Conservation (phyloP, 805 yeast species). For the Saccharomycopsis sp. region DNA sequence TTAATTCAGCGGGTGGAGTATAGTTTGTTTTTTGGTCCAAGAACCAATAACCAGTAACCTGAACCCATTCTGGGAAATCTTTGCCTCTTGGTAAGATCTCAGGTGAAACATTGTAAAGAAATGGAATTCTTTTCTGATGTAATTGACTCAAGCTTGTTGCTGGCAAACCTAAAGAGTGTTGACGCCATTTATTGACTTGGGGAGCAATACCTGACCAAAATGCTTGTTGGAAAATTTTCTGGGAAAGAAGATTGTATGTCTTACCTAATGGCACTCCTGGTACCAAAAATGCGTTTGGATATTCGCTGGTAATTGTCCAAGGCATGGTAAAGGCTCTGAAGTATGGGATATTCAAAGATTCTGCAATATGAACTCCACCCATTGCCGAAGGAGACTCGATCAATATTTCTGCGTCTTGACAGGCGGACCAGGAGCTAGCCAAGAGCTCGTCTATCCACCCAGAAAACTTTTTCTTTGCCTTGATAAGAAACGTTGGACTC, state of each 20-base stretch:
- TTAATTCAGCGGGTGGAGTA: constrained; percentile 52
- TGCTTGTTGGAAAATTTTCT: constrained; percentile 83
- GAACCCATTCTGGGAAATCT: constrained; percentile 89
- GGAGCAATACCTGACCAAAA: constrained; percentile 91
- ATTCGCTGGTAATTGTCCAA: constrained; percentile 91
- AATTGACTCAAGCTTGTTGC: constrained; percentile 61
- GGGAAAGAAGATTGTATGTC: constrained; percentile 83
- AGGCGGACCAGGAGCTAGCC: constrained; percentile 76
- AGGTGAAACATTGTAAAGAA: constrained; percentile 82
- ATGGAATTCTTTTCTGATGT: constrained; percentile 77
- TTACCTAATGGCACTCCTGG: constrained; percentile 92
- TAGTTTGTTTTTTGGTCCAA: constrained; percentile 56
- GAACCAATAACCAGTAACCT: constrained; percentile 93
- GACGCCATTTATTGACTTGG: constrained; percentile 85
- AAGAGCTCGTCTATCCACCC: constrained; percentile 77
- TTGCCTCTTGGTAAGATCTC: constrained; percentile 83
- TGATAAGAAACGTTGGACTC: constrained; percentile 72
- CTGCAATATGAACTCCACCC: constrained; percentile 94
- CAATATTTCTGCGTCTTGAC: constrained; percentile 69
- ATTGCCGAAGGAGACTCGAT: constrained; percentile 93
- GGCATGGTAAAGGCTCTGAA: constrained; percentile 97
- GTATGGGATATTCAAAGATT: constrained; percentile 80
- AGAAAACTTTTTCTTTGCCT: constrained; percentile 71
- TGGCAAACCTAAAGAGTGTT: constrained; percentile 52
- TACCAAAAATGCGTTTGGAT: constrained; percentile 91